These are phyloP conservation scores for Pseudognaphalium luteoalbum DNA, from an alignment of 129 eudicot genomes.

Conservation along the genomic window DNA sequence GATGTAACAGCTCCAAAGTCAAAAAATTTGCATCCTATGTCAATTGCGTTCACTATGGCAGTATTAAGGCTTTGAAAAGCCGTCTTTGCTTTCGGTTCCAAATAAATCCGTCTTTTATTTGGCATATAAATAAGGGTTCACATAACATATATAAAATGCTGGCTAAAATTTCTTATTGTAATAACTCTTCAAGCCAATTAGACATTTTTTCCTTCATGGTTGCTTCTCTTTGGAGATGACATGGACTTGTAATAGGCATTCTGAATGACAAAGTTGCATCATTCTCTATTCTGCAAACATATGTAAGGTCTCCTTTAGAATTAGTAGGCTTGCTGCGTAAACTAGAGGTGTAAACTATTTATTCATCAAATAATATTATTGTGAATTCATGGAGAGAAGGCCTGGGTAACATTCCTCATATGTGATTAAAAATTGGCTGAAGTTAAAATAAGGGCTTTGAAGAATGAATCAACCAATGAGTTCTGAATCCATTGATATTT, in stretches of 20 bases:
- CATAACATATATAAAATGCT: background rate
- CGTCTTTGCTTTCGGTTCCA: background rate
- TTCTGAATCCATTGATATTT: background rate
- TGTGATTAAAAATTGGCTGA: background rate
- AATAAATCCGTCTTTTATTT: background rate
- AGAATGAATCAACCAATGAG: background rate
- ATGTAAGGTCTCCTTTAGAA: background rate
- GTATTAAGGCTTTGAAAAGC: background rate
- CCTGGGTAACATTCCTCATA: background rate
- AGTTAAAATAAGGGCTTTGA: background rate
- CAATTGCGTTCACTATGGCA: background rate
- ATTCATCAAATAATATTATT: background rate
- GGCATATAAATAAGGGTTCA: background rate
- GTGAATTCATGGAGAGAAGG: background rate
- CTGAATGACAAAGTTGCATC: background rate
- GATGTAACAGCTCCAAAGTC: background rate
- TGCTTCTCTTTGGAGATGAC: background rate
- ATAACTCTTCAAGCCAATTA: background rate
- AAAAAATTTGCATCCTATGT: background rate
- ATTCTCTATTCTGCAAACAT: background rate
- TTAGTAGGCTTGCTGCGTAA: conserved; percentile 4
- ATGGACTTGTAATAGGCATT: background rate
- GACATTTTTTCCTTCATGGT: background rate
- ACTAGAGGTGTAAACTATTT: background rate
- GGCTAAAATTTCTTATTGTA: background rate